phyloP scores from a whole-genome alignment of 1,284 basidiomycete genomes.

The Mycosarcoma maydis region DNA sequence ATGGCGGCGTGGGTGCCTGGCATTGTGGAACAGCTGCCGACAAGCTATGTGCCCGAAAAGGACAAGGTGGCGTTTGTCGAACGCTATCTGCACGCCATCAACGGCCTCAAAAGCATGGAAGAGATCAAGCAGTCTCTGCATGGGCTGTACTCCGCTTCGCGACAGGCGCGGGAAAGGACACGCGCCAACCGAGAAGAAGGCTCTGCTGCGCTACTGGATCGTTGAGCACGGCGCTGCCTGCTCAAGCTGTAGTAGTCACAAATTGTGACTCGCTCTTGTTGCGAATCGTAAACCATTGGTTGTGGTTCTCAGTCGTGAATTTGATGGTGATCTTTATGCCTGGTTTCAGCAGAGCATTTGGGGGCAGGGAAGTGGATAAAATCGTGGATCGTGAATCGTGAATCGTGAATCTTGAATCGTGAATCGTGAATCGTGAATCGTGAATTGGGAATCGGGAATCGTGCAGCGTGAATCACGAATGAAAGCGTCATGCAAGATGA shows the following conservation, averaged over 20 bases:
- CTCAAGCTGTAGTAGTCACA: neutral
- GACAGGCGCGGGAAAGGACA: slow-evolving; percentile 54
- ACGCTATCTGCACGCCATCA: slow-evolving; percentile 58
- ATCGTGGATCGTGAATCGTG: too few species aligned
- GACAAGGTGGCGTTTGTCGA: slow-evolving; percentile 80
- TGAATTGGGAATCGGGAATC: too few species aligned
- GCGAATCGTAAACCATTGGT: too few species aligned
- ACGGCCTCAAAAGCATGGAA: slow-evolving; percentile 28
- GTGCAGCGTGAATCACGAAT: too few species aligned
- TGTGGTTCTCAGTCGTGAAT: too few species aligned
- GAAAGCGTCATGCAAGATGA: neutral
- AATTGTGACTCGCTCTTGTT: too few species aligned
- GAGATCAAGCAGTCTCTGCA: slow-evolving; percentile 51
- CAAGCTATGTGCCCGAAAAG: slow-evolving; percentile 73
- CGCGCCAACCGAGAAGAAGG: slow-evolving; percentile 25
- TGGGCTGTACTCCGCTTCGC: slow-evolving; percentile 51
- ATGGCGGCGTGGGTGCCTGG: slow-evolving; percentile 78
- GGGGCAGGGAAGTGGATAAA: too few species aligned
- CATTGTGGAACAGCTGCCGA: slow-evolving; percentile 78
- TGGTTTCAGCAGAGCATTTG: too few species aligned
- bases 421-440: too few species aligned
- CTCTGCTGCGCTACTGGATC: slow-evolving; percentile 27
- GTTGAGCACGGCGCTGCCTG: slow-evolving; percentile 1
- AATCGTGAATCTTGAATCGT: too few species aligned
- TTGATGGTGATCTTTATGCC: too few species aligned